Conservation (phyloP, 1,284 basidiomycete species). For the Leccinum pallidistipes region DNA sequence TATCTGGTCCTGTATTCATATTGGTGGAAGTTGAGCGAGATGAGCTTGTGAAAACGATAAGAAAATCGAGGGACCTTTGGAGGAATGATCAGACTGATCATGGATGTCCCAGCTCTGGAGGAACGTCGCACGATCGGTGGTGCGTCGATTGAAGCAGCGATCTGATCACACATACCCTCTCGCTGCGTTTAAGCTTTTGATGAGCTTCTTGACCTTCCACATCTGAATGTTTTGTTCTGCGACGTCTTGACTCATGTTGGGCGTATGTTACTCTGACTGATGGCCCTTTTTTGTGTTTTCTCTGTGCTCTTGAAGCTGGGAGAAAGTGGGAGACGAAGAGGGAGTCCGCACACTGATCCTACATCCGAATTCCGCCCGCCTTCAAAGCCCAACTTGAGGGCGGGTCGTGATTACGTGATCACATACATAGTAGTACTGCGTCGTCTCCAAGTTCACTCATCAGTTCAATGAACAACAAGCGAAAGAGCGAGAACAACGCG, state of each 20-base stretch:
- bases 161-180: conserved; percentile 64
- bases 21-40: background rate
- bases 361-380: conserved; percentile 20
- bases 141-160: conserved; percentile 14
- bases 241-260: conserved; percentile 72
- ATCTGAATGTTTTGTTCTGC: conserved; percentile 90
- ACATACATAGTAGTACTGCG: no score
- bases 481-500: conserved; percentile 20
- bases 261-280: conserved; percentile 21
- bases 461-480: conserved; percentile 23
- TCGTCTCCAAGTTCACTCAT: no score
- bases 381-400: conserved; percentile 25
- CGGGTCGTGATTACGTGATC: conserved; percentile 21
- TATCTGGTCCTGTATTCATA: conserved; percentile 80
- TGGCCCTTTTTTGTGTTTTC: conserved; percentile 15
- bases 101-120: conserved; percentile 87
- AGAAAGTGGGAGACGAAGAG: background rate
- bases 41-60: conserved; percentile 9
- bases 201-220: conserved; percentile 99
- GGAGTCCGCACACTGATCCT: conserved; percentile 6
- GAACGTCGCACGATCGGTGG: conserved; percentile 13
- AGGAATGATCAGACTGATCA: conserved; percentile 98
- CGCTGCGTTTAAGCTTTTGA: conserved; percentile 90
- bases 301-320: conserved; percentile 3
- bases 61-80: conserved; percentile 67